Percentiles rank a stretch among this genome's conserved stretches.
These are phyloP conservation scores for Juncus effusus DNA, from an alignment of 176 grass and related monocot species.

Conservation along the genomic window DNA sequence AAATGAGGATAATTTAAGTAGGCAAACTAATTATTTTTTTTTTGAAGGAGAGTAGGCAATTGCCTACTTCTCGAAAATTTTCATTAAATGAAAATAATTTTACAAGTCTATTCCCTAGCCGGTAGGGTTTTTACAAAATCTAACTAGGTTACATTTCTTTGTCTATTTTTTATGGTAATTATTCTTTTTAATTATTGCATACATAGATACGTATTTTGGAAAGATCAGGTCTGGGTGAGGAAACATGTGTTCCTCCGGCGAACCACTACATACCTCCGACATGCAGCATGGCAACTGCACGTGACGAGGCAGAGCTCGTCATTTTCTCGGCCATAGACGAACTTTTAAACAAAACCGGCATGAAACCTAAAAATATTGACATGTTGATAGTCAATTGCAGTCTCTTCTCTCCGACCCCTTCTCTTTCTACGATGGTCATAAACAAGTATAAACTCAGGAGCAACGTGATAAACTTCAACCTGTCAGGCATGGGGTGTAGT, in stretches of 20 bases:
- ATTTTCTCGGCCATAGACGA: constrained; percentile 75
- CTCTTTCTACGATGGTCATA: constrained; percentile 53
- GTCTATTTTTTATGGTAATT: too few relatives aligned
- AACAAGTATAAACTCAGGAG: constrained; percentile 40
- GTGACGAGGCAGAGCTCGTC: constrained; percentile 51
- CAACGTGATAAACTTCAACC: constrained; percentile 50
- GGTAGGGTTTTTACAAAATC: too few relatives aligned
- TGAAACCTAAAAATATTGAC: constrained; percentile 37
- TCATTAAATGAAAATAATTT: too few relatives aligned
- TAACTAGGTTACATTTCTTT: too few relatives aligned
- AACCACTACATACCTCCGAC: constrained; percentile 73
- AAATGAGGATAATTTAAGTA: too few relatives aligned
- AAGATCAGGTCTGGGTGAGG: constrained; percentile 64
- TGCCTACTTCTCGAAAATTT: too few relatives aligned
- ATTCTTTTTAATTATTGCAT: neutral
- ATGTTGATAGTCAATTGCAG: constrained; percentile 58
- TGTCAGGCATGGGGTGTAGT: constrained; percentile 65
- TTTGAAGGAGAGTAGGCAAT: too few relatives aligned
- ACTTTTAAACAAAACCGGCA: constrained; percentile 47
- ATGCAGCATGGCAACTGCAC: constrained; percentile 43
- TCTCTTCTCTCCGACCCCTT: constrained; percentile 54
- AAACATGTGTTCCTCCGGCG: constrained; percentile 62
- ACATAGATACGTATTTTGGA: constrained; percentile 48
- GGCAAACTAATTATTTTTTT: too few relatives aligned
- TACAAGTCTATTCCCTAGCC: too few relatives aligned